Base-by-base conservation (phyloP, 1,139 yeast species). In the Magnusiomyces sp. region DNA sequence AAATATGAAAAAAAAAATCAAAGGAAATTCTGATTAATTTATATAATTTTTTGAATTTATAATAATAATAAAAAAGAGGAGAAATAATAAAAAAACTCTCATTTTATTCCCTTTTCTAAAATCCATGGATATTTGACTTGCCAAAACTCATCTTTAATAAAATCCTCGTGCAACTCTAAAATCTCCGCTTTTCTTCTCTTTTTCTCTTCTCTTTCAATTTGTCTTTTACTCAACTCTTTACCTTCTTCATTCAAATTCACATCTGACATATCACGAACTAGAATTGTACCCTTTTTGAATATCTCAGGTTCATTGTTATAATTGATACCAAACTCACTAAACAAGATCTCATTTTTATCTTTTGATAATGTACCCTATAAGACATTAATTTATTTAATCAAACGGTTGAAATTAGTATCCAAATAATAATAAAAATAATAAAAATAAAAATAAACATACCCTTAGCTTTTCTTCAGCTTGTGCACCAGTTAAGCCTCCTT, bases 301-400 rank as follows among this genome's bases (percentile, higher is more conserved):
- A 89, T 81, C 51, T 85, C 97, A 0, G 83, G 85, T 66, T 92
- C 97, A 56, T 87, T 79, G 63, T 92, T 92, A 67, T 92, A 92
- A 63, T 92, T 92, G 43, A 92, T 79, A 1, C 85, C 87, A 66
- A 90, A 87, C 55, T 81, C 77, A 31, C 73, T 67, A 62, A 85
- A 92, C 51, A 92, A 64, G 2, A 92, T 80, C 63, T 92, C 98
- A 62, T 92, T 84, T 65, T 92, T 92, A 59, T 92, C 97, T 36
- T 79, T 71, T 5, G 95, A 72, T 1, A 87, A 63, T 0, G 97
- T 87, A 0, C 96, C 90, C 48, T 65, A 41, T n/a, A 17, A 14
- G 9, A 14, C 40, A n/a, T 6, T 7, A 17, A n/a, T n/a, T n/a
- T n/a, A n/a, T n/a, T n/a, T n/a, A n/a, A n/a, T n/a, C n/a, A n/a